Base-by-base conservation (phyloP, 2,329 filamentous ascomycete genomes). In the Xylaria sp. region DNA sequence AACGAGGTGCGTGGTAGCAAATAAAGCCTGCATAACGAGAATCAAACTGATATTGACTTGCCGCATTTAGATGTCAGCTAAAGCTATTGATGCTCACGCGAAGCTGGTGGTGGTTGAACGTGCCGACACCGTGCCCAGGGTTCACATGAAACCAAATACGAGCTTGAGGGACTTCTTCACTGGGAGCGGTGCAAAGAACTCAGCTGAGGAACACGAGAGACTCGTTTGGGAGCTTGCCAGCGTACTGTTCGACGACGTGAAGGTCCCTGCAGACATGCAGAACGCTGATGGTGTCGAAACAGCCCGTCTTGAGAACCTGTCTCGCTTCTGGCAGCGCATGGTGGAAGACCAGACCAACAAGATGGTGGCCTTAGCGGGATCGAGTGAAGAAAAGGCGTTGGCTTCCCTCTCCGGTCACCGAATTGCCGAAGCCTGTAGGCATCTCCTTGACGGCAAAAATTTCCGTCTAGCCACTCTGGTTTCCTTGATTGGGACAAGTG, bases 401-500 rank as follows among this genome's bases (percentile, higher is more conserved):
- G 84, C 89, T 18, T 84, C 88, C 59, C 79, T 99, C 7, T 89
- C 91, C 17, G 88, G 87, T 7, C 87, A 95, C 68, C 87, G 90
- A 42, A 76, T 96, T 44, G 79, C 86, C 5, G 90, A 96, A 54
- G 94, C 94, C 9, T 97, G 92, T 73, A 88, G 88, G 61, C 78
- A 87, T 53, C 81, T 99, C 5, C 72, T 93, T 6, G 85, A 88
- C 21, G 88, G 86, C 60, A 87, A 87, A 60, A 86, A 97, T 66
- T 89, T 90, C 59, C 89, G 90, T 47, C 82, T 97, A n/a, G 91
- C 90, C 4, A 92, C 90, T 1, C 78, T 97, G 39, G 79, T 97
- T 24, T 81, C 94, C 9, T 85, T 96, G 56, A 89, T 97, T 65
- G 91, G 91, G 29, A 84, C 84, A 13, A 89, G 89, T 66, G 78